Percentiles rank a stretch among this genome's conserved stretches.
Evolutionary conservation across 306 rosid species (phyloP).

Genomic region (Prunus padus): DNA sequence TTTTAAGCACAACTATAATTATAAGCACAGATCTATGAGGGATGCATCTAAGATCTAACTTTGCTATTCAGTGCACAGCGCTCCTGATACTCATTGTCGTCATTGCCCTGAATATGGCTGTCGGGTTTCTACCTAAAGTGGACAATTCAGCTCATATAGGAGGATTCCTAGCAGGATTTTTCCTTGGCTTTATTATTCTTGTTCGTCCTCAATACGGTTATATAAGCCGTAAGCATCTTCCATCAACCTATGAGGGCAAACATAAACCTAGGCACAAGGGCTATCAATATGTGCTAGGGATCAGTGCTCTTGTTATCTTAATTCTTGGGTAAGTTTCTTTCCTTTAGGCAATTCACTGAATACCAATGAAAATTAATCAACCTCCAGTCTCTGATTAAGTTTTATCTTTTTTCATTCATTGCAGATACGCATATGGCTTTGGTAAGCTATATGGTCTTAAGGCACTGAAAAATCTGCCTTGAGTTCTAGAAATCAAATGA

Average conservation of each 20-base stretch:
- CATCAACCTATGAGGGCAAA: constrained; percentile 50
- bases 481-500: constrained; percentile 12
- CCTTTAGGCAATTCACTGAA: neutral
- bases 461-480: neutral
- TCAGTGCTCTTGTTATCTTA: constrained; percentile 39
- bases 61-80: constrained; percentile 60
- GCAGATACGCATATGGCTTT: constrained; percentile 48
- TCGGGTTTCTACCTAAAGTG: constrained; percentile 81
- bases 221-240: constrained; percentile 51
- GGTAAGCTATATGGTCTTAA: constrained; percentile 29
- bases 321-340: constrained; percentile 52
- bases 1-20: no score
- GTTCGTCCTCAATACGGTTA: constrained; percentile 88
- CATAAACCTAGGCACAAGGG: constrained; percentile 56
- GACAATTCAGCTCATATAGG: constrained; percentile 95
- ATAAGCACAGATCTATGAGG: neutral
- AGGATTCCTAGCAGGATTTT: constrained; percentile 73
- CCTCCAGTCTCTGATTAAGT: neutral
- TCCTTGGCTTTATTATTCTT: constrained; percentile 70
- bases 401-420: constrained; percentile 10
- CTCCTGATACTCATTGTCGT: constrained; percentile 47
- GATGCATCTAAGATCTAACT: constrained; percentile 7
- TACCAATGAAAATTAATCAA: constrained; percentile 2
- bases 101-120: constrained; percentile 63
- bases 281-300: constrained; percentile 60